A percentile compares a stretch with the other conserved stretches of the same genome.
These are phyloP conservation scores for Aspergillus pseudoviridinutans DNA, from an alignment of 2,329 filamentous ascomycete genomes.

Conservation along the genomic window DNA sequence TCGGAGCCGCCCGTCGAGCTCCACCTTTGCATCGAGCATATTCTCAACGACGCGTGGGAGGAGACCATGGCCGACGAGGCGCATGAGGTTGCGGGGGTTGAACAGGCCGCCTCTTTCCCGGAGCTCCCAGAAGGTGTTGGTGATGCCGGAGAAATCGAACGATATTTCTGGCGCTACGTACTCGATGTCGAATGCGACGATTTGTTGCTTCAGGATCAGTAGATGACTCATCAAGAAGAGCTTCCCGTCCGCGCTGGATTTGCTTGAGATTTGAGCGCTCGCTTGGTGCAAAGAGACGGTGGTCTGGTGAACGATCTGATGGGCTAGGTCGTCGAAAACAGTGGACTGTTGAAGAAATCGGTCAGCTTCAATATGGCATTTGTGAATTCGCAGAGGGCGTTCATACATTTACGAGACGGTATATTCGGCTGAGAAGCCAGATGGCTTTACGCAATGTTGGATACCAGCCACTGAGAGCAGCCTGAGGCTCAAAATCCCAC, in stretches of 20 bases:
- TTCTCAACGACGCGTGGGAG: conserved; percentile 65
- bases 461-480: conserved; percentile 60
- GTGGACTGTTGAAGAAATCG: conserved; percentile 46
- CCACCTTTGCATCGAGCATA: conserved; percentile 67
- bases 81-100: conserved; percentile 60
- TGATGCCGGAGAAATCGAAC: conserved; percentile 63
- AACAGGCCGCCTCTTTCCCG: conserved; percentile 62
- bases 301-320: conserved; percentile 84
- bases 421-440: conserved; percentile 65
- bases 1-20: conserved; percentile 60
- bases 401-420: conserved; percentile 62
- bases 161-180: conserved; percentile 62
- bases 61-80: conserved; percentile 54
- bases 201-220: conserved; percentile 90
- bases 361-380: conserved; percentile 11
- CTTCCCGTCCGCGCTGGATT: conserved; percentile 68
- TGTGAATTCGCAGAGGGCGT: neutral
- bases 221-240: conserved; percentile 94
- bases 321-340: conserved; percentile 68
- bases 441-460: conserved; percentile 64
- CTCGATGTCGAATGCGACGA: conserved; percentile 92
- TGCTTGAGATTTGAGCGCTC: conserved; percentile 64
- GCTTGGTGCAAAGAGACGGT: conserved; percentile 78
- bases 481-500: conserved; percentile 55
- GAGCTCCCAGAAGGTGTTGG: conserved; percentile 64